Conservation (phyloP, 805 yeast species). For the Starmerella etchellsii region DNA sequence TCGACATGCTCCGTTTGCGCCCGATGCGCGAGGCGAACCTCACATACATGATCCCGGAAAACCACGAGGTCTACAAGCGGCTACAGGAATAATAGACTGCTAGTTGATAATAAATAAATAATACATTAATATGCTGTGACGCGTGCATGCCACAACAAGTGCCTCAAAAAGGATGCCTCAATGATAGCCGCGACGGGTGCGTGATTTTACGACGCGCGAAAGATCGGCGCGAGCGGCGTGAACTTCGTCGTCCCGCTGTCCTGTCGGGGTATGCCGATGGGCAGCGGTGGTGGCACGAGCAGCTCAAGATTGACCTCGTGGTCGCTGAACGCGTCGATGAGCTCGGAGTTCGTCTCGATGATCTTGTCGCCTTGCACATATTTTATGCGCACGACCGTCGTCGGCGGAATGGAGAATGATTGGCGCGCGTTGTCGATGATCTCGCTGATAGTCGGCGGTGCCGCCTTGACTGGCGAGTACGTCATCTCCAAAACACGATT, state of each 20-base stretch:
- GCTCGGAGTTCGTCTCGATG: conserved; percentile 35
- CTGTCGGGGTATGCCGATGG: conserved; percentile 3
- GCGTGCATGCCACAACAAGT: too few relatives aligned
- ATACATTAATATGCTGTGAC: neutral
- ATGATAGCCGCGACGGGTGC: too few relatives aligned
- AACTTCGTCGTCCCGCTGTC: conserved; percentile 3
- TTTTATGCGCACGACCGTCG: conserved; percentile 29
- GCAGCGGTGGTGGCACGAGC: conserved; percentile 25
- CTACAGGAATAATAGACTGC: neutral
- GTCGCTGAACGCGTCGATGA: conserved; percentile 35
- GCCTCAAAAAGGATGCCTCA: too few relatives aligned
- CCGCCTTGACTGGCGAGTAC: conserved; percentile 49
- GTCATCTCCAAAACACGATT: conserved; percentile 41
- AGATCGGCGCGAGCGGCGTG: conserved; percentile 17
- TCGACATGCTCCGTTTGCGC: conserved; percentile 47
- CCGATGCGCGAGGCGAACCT: conserved; percentile 47
- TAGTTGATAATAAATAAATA: neutral
- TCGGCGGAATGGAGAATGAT: conserved; percentile 47
- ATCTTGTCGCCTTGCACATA: conserved; percentile 25
- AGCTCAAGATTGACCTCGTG: conserved; percentile 34
- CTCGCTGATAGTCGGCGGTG: conserved; percentile 72
- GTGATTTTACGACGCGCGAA: conserved; percentile 5
- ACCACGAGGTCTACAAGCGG: conserved; percentile 44
- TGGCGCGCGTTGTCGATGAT: conserved; percentile 62
- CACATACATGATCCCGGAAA: conserved; percentile 59